Evolutionary conservation across 345 rosid genomes (phyloP).

Genomic region (Orychophragmus violaceus): DNA sequence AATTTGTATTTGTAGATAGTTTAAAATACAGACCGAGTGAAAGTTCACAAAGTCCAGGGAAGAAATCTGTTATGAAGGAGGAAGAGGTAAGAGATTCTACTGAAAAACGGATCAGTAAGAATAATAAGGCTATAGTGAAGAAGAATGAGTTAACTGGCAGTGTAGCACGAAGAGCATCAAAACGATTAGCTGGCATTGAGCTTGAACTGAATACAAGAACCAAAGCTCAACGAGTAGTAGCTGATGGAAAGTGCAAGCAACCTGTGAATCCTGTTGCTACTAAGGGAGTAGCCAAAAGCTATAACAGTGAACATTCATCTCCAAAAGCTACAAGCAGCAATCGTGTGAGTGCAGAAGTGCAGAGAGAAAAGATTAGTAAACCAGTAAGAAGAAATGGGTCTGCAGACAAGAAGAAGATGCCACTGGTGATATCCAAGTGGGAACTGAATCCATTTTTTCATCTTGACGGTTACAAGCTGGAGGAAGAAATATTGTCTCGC

Average conservation of each 20-base stretch:
- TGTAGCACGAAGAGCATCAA: slow-evolving; percentile 67
- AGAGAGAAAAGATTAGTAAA: background rate
- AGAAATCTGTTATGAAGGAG: slow-evolving; percentile 18
- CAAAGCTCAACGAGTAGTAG: slow-evolving; percentile 36
- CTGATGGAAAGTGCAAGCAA: slow-evolving; percentile 20
- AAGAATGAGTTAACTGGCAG: slow-evolving; percentile 11
- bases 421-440: background rate
- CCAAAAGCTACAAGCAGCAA: slow-evolving; percentile 8
- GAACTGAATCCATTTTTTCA: slow-evolving; percentile 24
- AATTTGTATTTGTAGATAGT: slow-evolving; percentile 24
- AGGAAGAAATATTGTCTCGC: slow-evolving; percentile 11
- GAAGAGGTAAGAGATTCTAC: slow-evolving; percentile 31
- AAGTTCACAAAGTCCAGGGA: slow-evolving; percentile 30
- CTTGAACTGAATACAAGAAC: slow-evolving; percentile 47
- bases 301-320: background rate
- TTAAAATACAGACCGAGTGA: slow-evolving; percentile 24
- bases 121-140: slow-evolving; percentile 24
- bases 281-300: slow-evolving; percentile 10
- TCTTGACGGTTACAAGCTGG: slow-evolving; percentile 14
- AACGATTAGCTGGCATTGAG: slow-evolving; percentile 80
- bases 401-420: slow-evolving; percentile 8
- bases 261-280: slow-evolving; percentile 10
- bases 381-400: background rate
- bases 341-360: slow-evolving; percentile 1
- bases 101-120: slow-evolving; percentile 25